Percentiles rank a stretch among this genome's conserved stretches.
phyloP scores from a whole-genome alignment of 2,329 filamentous ascomycete species.

The Daldinia eschscholtzii region DNA sequence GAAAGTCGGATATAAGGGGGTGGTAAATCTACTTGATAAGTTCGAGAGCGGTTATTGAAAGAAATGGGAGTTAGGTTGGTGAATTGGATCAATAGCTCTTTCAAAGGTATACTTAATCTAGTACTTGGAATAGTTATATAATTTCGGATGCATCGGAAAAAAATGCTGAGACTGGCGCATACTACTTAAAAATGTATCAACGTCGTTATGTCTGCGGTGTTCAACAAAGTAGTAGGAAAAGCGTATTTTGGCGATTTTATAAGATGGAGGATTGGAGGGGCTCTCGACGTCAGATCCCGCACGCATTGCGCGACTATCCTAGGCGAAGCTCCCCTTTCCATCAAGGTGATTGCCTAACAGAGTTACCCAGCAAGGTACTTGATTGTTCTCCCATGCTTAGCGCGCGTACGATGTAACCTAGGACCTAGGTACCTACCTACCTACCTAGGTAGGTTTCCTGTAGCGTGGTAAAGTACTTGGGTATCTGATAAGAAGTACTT shows the following conservation, averaged over 20 bases:
- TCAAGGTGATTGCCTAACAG: constrained; percentile 28
- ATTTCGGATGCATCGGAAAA: constrained; percentile 19
- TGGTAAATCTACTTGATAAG: not conserved
- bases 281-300: constrained; percentile 39
- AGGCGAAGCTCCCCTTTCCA: constrained; percentile 15
- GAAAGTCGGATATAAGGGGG: not conserved
- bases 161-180: not conserved
- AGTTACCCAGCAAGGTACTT: constrained; percentile 12
- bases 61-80: not conserved
- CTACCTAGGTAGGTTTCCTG: too few relatives aligned
- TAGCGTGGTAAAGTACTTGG: too few relatives aligned
- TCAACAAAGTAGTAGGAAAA: constrained; percentile 1
- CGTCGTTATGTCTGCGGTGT: not conserved
- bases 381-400: not conserved
- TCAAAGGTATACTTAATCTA: not conserved
- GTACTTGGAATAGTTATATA: not conserved
- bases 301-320: constrained; percentile 37
- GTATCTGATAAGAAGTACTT: too few relatives aligned
- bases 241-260: constrained; percentile 4
- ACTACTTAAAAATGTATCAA: not conserved
- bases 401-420: not conserved
- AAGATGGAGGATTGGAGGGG: constrained; percentile 35
- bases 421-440: too few relatives aligned
- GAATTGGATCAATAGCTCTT: not conserved
- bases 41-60: not conserved